These are phyloP conservation scores for Phytophthora quininea DNA, from an alignment of 352 stramenopile genomes.

Conservation along the genomic window DNA sequence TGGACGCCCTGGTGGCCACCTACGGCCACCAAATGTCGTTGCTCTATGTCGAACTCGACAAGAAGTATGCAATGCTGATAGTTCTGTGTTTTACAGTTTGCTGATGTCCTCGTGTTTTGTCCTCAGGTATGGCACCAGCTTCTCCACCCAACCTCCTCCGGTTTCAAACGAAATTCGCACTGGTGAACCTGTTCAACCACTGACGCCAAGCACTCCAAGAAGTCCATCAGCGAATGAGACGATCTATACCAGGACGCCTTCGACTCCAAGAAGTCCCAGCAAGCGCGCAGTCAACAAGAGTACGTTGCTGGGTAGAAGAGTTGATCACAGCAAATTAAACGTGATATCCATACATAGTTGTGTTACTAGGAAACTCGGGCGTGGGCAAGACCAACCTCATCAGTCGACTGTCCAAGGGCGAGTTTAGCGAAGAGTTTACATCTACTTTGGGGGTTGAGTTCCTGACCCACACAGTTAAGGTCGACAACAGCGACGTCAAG, in stretches of 20 bases:
- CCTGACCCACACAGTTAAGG: constrained; percentile 77
- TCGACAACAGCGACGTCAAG: constrained; percentile 77
- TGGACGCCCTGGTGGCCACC: constrained; percentile 58
- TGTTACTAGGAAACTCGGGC: constrained; percentile 84
- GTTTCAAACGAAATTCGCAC: constrained; percentile 41
- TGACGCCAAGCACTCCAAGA: constrained; percentile 12
- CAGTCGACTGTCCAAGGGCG: constrained; percentile 76
- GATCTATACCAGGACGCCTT: constrained; percentile 5
- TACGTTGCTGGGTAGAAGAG: constrained; percentile 22
- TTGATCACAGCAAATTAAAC: constrained; percentile 1
- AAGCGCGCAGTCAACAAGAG: constrained; percentile 73
- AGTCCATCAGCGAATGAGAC: neutral
- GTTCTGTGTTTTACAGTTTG: neutral
- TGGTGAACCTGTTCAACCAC: constrained; percentile 27
- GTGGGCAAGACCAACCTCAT: constrained; percentile 90
- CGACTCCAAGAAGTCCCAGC: constrained; percentile 36
- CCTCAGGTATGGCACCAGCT: constrained; percentile 69
- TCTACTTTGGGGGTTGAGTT: constrained; percentile 90
- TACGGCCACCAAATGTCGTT: constrained; percentile 61
- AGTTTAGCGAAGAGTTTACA: constrained; percentile 86
- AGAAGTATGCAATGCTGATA: constrained; percentile 45
- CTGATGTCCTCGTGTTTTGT: neutral
- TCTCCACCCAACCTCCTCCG: constrained; percentile 52
- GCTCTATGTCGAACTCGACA: constrained; percentile 73
- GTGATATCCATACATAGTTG: constrained; percentile 40